These are phyloP conservation scores for Hapsidospora chrysogenum DNA, from an alignment of 495 filamentous ascomycete species.

Conservation along the genomic window DNA sequence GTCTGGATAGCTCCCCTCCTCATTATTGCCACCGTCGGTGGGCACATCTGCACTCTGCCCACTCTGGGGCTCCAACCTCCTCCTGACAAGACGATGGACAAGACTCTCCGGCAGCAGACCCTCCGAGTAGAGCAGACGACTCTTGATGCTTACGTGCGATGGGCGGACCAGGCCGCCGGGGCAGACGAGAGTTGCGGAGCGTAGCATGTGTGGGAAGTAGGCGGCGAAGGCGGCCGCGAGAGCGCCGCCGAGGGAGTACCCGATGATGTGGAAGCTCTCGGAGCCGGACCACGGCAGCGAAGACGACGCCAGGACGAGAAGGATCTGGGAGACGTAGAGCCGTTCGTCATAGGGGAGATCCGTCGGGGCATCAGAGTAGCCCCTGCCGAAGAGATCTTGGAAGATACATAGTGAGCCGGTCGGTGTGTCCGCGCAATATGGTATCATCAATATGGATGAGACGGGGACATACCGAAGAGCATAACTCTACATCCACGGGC, in stretches of 20 bases:
- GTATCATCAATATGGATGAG: background rate
- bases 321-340: slow-evolving; percentile 58
- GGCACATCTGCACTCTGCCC: slow-evolving; percentile 10
- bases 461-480: slow-evolving; percentile 39
- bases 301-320: slow-evolving; percentile 54
- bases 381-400: slow-evolving; percentile 57
- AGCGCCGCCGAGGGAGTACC: slow-evolving; percentile 74
- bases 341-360: slow-evolving; percentile 48
- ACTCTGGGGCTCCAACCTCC: slow-evolving; percentile 29
- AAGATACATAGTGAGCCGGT: background rate
- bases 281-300: slow-evolving; percentile 29
- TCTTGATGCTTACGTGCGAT: slow-evolving; percentile 21
- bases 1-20: slow-evolving; percentile 3
- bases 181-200: slow-evolving; percentile 58
- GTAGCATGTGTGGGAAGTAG: slow-evolving; percentile 49
- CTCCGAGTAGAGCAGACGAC: slow-evolving; percentile 23
- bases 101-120: slow-evolving; percentile 35
- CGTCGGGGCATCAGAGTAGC: slow-evolving; percentile 56
- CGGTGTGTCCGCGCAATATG: background rate
- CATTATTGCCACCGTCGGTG: slow-evolving; percentile 9
- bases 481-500: slow-evolving; percentile 58
- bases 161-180: slow-evolving; percentile 40
- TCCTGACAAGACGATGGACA: slow-evolving; percentile 31
- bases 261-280: slow-evolving; percentile 47
- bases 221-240: slow-evolving; percentile 55